Evolutionary conservation across 345 rosid species (phyloP).

Genomic region (Lumnitzera littorea): DNA sequence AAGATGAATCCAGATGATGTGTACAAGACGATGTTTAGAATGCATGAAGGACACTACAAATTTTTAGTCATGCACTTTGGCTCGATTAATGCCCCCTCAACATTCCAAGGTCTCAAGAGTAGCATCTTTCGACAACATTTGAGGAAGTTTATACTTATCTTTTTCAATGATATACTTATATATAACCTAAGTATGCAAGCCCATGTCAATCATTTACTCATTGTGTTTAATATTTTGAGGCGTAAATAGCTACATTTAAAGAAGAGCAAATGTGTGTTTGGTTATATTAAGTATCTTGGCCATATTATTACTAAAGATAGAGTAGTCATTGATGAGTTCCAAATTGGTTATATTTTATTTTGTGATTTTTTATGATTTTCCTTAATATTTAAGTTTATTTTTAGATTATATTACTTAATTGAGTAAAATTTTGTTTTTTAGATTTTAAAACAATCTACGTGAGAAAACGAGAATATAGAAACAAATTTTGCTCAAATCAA

Average conservation of each 20-base stretch:
- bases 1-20: too few relatives aligned
- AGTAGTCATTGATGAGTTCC: too few relatives aligned
- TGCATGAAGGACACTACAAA: background rate
- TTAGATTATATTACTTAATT: too few relatives aligned
- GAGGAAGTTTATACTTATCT: too few relatives aligned
- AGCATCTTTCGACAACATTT: background rate
- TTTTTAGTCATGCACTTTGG: background rate
- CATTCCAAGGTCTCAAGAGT: background rate
- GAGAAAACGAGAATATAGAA: too few relatives aligned
- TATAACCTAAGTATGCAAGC: background rate
- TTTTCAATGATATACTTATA: background rate
- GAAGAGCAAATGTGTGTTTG: background rate
- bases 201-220: background rate
- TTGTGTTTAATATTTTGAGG: background rate
- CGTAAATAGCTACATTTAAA: background rate
- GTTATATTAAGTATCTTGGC: background rate
- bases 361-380: too few relatives aligned
- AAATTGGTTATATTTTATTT: too few relatives aligned
- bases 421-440: too few relatives aligned
- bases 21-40: too few relatives aligned
- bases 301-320: background rate
- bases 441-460: too few relatives aligned
- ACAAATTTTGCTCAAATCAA: too few relatives aligned
- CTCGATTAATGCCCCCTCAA: background rate
- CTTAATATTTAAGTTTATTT: too few relatives aligned